Evolutionary conservation across 441 rosid species (phyloP), one percentile per base, ranked within the genome.

Genomic region (Euphorbia corollata): DNA sequence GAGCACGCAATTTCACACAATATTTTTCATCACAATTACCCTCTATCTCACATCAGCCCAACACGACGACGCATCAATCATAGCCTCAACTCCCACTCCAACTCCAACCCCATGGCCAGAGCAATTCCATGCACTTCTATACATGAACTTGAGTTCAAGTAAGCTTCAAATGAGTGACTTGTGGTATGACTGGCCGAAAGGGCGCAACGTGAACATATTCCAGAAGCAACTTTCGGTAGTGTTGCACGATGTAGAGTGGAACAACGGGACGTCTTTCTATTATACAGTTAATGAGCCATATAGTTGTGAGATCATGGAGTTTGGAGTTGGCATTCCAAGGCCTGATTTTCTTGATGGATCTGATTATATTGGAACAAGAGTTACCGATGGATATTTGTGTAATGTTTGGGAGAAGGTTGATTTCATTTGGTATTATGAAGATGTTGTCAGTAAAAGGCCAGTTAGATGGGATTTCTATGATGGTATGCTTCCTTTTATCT

Each of bases 271-370:
- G 2, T 65, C 85, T 47, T 79, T 79, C 61, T 75, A 36, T 65
- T 79, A 64, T 66, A 81, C 80, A 0, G 12, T 64, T 15, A 72
- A 77, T 5, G 70, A 13, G 15, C 51, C 60, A 13, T 61, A 16
- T 1, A 61, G 34, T 3, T 81, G 83, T 73, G 41, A 59, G 43
- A 30, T 61, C 53, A 39, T 65, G 64, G 65, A 70, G 6, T 75
- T 66, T 55, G 83, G 30, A 10, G 78, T 81, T 5, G 83, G 84
- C 3, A 77, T 83, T 62, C 84, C 80, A 3, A 71, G 80, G 67
- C 84, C 83, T 10, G 82, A 83, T 73, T 81, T 81, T 75, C 87
- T 81, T 11, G 80, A 83, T 10, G 82, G 70, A 36, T 76, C 83
- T 5, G 11, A 41, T 39, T 83, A 81, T 66, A 58, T 83, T 6